Conservation (phyloP, 345 rosid genomes). For the Ceriops tagal region DNA sequence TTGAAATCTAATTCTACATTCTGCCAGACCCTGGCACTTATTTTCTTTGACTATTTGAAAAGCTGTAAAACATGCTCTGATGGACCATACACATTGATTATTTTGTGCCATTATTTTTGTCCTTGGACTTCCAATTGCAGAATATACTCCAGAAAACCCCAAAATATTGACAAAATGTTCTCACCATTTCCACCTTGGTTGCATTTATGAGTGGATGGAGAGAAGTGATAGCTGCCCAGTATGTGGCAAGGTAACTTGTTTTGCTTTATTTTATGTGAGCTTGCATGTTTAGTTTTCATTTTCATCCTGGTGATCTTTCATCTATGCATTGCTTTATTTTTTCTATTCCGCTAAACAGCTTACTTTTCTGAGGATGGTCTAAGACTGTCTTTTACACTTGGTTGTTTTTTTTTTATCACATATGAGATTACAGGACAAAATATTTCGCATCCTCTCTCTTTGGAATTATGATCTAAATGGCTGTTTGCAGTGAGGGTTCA, state of each 20-base stretch:
- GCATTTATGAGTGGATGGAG: slow-evolving; percentile 99
- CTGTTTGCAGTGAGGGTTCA: too few species aligned
- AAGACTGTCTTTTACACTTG: too few species aligned
- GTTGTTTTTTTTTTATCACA: too few species aligned
- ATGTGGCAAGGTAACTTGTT: slow-evolving; percentile 78
- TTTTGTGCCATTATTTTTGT: background rate
- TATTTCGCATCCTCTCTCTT: too few species aligned
- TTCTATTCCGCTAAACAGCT: background rate
- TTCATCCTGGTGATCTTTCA: background rate
- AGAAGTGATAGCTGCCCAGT: slow-evolving; percentile 97
- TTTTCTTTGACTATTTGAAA: background rate
- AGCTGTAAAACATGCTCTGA: background rate
- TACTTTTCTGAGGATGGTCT: too few species aligned
- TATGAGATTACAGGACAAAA: too few species aligned
- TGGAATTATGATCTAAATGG: too few species aligned
- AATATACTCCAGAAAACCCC: slow-evolving; percentile 88
- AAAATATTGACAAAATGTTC: slow-evolving; percentile 84
- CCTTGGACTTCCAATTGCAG: slow-evolving; percentile 44
- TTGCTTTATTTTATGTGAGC: slow-evolving; percentile 4
- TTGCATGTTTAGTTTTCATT: slow-evolving; percentile 1
- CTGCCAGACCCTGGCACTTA: slow-evolving; percentile 5
- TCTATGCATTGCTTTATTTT: too few species aligned
- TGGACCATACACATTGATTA: background rate
- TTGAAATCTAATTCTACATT: background rate
- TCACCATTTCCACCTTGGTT: slow-evolving; percentile 97